A percentile compares a stretch with the other conserved stretches of the same genome.
Conservation (phyloP, 2,329 filamentous ascomycete genomes). For the Lachnellula willkommii region DNA sequence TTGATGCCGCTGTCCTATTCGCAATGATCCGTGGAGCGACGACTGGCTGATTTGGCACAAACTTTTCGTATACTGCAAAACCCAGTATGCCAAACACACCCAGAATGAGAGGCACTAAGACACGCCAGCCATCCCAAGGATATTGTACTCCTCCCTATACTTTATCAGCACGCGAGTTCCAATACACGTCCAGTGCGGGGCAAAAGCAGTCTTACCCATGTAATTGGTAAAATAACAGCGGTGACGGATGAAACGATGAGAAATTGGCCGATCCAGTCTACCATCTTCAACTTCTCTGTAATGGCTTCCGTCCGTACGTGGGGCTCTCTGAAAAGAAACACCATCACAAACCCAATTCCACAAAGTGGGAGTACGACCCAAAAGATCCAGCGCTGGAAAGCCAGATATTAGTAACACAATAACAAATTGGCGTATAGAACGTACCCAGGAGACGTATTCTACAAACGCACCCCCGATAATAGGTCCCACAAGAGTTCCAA, state of each 20-base stretch:
- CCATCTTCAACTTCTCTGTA: slow-evolving; percentile 34
- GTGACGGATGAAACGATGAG: slow-evolving; percentile 52
- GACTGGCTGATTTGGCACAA: neutral
- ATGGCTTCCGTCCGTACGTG: neutral
- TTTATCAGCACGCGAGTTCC: neutral
- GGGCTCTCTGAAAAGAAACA: neutral
- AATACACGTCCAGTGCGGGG: neutral
- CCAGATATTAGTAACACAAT: neutral
- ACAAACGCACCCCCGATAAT: slow-evolving; percentile 39
- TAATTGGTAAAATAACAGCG: slow-evolving; percentile 53
- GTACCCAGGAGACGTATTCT: slow-evolving; percentile 32
- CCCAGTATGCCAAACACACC: slow-evolving; percentile 36
- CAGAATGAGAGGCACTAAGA: slow-evolving; percentile 47
- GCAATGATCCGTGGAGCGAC: neutral
- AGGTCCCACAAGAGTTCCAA: slow-evolving; percentile 37
- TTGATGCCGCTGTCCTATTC: slow-evolving; percentile 12
- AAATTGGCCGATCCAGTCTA: slow-evolving; percentile 57
- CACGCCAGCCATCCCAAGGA: slow-evolving; percentile 53
- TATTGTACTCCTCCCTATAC: slow-evolving; percentile 53
- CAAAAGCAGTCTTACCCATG: slow-evolving; percentile 35
- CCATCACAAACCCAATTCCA: neutral
- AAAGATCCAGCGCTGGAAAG: slow-evolving; percentile 5
- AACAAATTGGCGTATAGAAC: neutral
- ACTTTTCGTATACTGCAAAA: slow-evolving; percentile 37
- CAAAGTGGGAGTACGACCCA: slow-evolving; percentile 1